These are phyloP conservation scores for Trichoderma sp. DNA, from an alignment of 2,329 filamentous ascomycete genomes.

Conservation along the genomic window DNA sequence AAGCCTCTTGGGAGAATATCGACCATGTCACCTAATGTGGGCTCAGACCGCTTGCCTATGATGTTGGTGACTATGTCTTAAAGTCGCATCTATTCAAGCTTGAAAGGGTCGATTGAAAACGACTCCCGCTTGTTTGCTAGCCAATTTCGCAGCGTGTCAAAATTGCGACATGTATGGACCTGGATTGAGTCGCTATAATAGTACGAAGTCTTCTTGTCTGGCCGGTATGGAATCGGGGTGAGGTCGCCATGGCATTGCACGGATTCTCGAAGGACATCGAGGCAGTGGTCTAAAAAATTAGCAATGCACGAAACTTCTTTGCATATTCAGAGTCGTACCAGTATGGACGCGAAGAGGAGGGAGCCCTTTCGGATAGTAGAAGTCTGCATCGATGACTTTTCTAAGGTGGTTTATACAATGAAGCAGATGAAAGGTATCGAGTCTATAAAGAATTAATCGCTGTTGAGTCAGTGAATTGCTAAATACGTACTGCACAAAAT, in stretches of 20 bases:
- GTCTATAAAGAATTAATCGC: neutral
- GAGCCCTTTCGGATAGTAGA: neutral
- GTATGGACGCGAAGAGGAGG: neutral
- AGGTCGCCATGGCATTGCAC: neutral
- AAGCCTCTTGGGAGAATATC: neutral
- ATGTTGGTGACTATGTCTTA: neutral
- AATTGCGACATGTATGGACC: neutral
- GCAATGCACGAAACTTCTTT: neutral
- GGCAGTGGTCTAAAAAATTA: neutral
- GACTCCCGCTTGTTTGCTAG: neutral
- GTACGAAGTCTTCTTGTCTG: neutral
- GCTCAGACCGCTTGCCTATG: neutral
- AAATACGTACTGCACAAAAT: neutral
- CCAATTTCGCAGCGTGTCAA: neutral
- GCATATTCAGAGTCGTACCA: neutral
- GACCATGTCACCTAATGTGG: neutral
- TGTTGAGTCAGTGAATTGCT: too few relatives aligned
- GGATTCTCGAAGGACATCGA: neutral
- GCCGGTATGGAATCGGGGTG: neutral
- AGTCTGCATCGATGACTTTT: neutral
- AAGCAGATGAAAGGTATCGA: neutral
- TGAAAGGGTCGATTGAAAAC: neutral
- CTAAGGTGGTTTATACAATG: neutral
- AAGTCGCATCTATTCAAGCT: neutral
- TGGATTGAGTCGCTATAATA: neutral